Percentiles rank a stretch among this genome's conserved stretches.
Evolutionary conservation across 73 alveolate genomes (phyloP).

Genomic region (Paramecium sonneborni): DNA sequence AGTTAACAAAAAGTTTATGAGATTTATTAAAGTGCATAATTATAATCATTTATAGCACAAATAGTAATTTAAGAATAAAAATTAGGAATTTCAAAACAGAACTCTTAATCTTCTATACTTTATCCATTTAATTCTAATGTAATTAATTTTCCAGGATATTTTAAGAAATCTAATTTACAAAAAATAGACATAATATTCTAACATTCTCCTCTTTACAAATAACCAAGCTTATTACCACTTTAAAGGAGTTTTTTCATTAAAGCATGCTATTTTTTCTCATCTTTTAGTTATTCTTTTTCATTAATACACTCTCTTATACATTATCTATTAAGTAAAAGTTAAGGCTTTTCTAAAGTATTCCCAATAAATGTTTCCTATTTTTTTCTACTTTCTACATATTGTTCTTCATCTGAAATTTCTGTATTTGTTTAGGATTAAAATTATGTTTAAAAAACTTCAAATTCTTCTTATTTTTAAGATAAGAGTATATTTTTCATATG

Average conservation of each 20-base stretch:
- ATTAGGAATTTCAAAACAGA: not conserved
- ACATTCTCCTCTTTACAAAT: not conserved
- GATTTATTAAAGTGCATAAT: not conserved
- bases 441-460: not conserved
- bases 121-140: slow-evolving; percentile 50
- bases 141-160: slow-evolving; percentile 61
- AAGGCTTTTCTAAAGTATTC: slow-evolving; percentile 76
- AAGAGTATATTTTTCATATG: not conserved
- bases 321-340: slow-evolving; percentile 66
- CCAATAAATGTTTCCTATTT: slow-evolving; percentile 70
- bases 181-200: not conserved
- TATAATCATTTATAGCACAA: slow-evolving; percentile 56
- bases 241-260: too few species aligned
- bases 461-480: not conserved
- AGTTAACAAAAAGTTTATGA: slow-evolving; percentile 58
- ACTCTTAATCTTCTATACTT: slow-evolving; percentile 23
- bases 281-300: slow-evolving; percentile 67
- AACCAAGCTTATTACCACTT: not conserved
- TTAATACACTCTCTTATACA: slow-evolving; percentile 53
- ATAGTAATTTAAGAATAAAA: slow-evolving; percentile 48
- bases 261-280: too few species aligned
- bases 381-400: slow-evolving; percentile 72
- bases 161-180: slow-evolving; percentile 70
- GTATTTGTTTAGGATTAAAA: not conserved
- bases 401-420: slow-evolving; percentile 69